Base-by-base conservation (phyloP, 441 rosid species). In the Brassica hybrid region DNA sequence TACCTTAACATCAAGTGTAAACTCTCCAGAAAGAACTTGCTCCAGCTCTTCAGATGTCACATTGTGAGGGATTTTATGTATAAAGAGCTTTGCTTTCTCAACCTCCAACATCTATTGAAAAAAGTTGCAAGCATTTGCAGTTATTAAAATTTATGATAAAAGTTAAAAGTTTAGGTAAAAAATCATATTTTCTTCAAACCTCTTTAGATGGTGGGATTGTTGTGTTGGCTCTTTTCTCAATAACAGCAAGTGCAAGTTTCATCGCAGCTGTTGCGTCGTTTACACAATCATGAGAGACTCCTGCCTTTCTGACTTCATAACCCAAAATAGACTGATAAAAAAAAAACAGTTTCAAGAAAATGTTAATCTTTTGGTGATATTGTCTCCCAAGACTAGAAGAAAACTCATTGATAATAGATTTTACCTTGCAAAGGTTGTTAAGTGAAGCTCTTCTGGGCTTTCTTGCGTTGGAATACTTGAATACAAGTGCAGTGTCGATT, bases 261-360 rank as follows among this genome's bases (percentile, higher is more conserved):
- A 94, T 91, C 43, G 95, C 90, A 74, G 97, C 96, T 58, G 81
- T 13, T 34, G 97, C 97, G 76, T 94, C 98, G 57, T 92, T 87
- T 18, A 87, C 25, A 77, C 96, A 92, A 67, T 89, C 84, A 80
- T 94, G 97, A 2, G 97, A 87, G 69, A 91, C 86, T 8, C 92
- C 94, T 14, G 73, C 57, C 82, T 86, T 79, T 69, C 93, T 88
- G 67, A 94, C 83, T 77, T 91, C 89, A 64, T 84, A 87, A 30
- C 93, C 91, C 78, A 92, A 81, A 62, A 90, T 76, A 43, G 82
- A 71, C 97, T 92, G 90, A n/a, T n/a, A 32, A 30, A 32, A 32
- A 73, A 16, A 80, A 76, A 69, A 36, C 18, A 0, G 8, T 2
- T 57, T 25, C 0, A 12, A n/a, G n/a, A 23, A 23, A 23, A 43